Evolutionary conservation across 2,329 filamentous ascomycete genomes (phyloP).

Genomic region (Alternaria angustiovoidea): DNA sequence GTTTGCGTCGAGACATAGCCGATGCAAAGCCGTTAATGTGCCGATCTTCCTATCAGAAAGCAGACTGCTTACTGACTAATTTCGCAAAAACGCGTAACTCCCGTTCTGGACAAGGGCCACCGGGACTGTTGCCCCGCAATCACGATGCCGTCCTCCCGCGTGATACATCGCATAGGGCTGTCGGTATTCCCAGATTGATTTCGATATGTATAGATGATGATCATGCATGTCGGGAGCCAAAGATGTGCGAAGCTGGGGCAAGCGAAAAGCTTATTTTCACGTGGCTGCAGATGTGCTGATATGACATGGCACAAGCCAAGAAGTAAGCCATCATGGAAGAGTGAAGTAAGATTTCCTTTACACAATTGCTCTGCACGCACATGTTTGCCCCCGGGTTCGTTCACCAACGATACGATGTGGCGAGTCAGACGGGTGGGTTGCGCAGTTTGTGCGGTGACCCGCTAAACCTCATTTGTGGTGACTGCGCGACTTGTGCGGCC

Average conservation of each 20-base stretch:
- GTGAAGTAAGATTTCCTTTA: neutral
- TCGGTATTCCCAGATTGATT: conserved; percentile 13
- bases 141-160: neutral
- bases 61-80: neutral
- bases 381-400: conserved; percentile 3
- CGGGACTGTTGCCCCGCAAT: neutral
- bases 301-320: neutral
- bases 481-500: conserved; percentile 36
- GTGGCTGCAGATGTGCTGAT: conserved; percentile 7
- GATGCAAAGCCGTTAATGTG: neutral
- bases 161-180: conserved; percentile 2
- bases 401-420: neutral
- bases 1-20: neutral
- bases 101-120: neutral
- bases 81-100: neutral
- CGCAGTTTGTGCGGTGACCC: conserved; percentile 29
- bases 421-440: conserved; percentile 12
- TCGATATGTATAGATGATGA: conserved; percentile 8
- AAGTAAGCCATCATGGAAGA: neutral
- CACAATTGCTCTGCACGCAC: conserved; percentile 1
- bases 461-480: conserved; percentile 13
- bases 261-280: conserved; percentile 23
- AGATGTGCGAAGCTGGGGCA: conserved; percentile 5
- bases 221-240: neutral
- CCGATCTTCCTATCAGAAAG: neutral